phyloP scores from a whole-genome alignment of 352 stramenopile species.

The Phytophthora aleatoria region DNA sequence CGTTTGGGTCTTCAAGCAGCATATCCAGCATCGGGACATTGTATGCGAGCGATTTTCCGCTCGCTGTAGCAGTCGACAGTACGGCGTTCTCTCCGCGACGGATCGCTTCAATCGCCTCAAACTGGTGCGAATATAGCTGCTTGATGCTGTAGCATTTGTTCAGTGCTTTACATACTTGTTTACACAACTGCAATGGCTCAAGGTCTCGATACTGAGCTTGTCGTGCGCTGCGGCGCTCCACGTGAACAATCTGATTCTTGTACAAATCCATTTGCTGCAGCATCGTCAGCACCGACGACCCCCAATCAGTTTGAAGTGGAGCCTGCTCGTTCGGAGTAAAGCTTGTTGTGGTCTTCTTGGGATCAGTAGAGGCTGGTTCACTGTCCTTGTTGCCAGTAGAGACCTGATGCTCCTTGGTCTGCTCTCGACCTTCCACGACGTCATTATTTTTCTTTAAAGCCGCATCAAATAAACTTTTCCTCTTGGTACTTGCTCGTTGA shows the following conservation, averaged over 20 bases:
- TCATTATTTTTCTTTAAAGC: conserved; percentile 35
- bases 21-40: conserved; percentile 92
- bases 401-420: neutral
- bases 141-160: conserved; percentile 46
- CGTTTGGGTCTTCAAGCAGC: conserved; percentile 53
- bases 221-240: conserved; percentile 60
- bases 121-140: conserved; percentile 94
- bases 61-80: conserved; percentile 96
- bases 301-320: conserved; percentile 20
- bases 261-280: conserved; percentile 65
- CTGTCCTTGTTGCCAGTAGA: neutral
- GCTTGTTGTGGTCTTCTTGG: conserved; percentile 9
- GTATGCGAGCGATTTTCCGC: conserved; percentile 97
- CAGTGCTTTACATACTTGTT: conserved; percentile 47
- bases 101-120: conserved; percentile 88
- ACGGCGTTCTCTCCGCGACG: conserved; percentile 90
- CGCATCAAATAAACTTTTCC: conserved; percentile 57
- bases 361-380: neutral
- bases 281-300: conserved; percentile 50
- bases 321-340: conserved; percentile 2
- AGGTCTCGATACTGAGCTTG: conserved; percentile 50
- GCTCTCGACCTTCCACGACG: conserved; percentile 1
- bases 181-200: conserved; percentile 41
- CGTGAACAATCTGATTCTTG: conserved; percentile 78
- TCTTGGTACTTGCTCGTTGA: conserved; percentile 57